Evolutionary conservation across 805 yeast genomes (phyloP).

Genomic region (Candida namnaoensis): DNA sequence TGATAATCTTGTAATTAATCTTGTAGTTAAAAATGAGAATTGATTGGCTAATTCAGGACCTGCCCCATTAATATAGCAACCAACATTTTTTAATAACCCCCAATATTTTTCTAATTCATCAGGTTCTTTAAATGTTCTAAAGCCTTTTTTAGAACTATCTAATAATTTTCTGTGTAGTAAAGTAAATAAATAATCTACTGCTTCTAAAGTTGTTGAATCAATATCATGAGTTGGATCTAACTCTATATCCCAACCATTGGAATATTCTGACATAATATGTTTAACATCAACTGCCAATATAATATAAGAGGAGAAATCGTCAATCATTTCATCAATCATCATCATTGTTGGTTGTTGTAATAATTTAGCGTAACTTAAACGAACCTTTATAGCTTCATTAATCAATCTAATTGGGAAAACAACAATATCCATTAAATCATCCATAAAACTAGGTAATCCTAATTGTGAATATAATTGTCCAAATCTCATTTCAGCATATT

Average conservation of each 20-base stretch:
- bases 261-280: constrained; percentile 52
- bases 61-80: constrained; percentile 72
- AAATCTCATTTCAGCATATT: constrained; percentile 56
- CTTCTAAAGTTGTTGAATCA: constrained; percentile 63
- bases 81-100: constrained; percentile 68
- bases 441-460: constrained; percentile 67
- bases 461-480: constrained; percentile 54
- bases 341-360: constrained; percentile 82
- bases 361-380: constrained; percentile 71
- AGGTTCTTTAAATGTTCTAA: constrained; percentile 83
- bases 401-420: constrained; percentile 74
- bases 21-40: constrained; percentile 54
- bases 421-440: constrained; percentile 54
- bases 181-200: constrained; percentile 63
- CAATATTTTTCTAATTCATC: constrained; percentile 83
- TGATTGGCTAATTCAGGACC: constrained; percentile 76
- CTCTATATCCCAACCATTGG: constrained; percentile 60
- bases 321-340: constrained; percentile 93
- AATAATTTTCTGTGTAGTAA: constrained; percentile 69
- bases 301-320: constrained; percentile 72
- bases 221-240: constrained; percentile 53
- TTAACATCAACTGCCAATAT: constrained; percentile 69
- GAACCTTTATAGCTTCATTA: constrained; percentile 65
- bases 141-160: constrained; percentile 64
- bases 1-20: constrained; percentile 59